phyloP scores from a whole-genome alignment of 129 eudicot species.

The Centaurea solstitialis region DNA sequence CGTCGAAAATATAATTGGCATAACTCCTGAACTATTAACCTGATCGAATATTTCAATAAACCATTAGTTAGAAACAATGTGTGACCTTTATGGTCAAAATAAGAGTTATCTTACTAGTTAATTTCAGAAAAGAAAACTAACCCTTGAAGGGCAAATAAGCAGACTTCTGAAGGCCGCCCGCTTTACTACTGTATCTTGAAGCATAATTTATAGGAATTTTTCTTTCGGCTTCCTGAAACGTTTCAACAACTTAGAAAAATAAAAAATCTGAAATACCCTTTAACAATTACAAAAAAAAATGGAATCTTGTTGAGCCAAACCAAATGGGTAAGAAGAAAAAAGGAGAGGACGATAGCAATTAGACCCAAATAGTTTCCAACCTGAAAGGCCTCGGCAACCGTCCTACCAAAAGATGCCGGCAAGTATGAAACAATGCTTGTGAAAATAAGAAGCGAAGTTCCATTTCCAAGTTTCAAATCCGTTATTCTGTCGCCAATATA shows the following conservation, averaged over 20 bases:
- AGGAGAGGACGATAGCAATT: constrained; percentile 64
- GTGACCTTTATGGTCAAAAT: neutral
- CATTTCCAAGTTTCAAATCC: constrained; percentile 95
- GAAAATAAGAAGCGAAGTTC: constrained; percentile 92
- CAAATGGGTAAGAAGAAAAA: constrained; percentile 47
- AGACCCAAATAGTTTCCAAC: constrained; percentile 90
- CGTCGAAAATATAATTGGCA: constrained; percentile 98
- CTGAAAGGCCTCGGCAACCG: constrained; percentile 84
- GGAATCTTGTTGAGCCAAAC: neutral
- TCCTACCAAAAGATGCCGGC: constrained; percentile 98
- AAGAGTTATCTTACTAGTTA: neutral
- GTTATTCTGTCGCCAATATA: constrained; percentile 91
- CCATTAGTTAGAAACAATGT: neutral
- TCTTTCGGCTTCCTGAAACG: constrained; percentile 96
- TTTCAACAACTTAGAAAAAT: constrained; percentile 24
- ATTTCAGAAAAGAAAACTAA: constrained; percentile 23
- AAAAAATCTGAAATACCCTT: neutral
- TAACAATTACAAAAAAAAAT: neutral
- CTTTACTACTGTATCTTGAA: constrained; percentile 76
- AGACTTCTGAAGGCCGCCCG: constrained; percentile 90
- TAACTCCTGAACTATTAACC: constrained; percentile 99
- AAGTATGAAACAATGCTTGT: constrained; percentile 95
- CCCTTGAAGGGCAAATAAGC: constrained; percentile 99
- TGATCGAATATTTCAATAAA: constrained; percentile 39
- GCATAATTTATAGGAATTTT: constrained; percentile 99